Conservation (phyloP, 2,329 filamentous ascomycete genomes). For the Celoporthe dispersa region DNA sequence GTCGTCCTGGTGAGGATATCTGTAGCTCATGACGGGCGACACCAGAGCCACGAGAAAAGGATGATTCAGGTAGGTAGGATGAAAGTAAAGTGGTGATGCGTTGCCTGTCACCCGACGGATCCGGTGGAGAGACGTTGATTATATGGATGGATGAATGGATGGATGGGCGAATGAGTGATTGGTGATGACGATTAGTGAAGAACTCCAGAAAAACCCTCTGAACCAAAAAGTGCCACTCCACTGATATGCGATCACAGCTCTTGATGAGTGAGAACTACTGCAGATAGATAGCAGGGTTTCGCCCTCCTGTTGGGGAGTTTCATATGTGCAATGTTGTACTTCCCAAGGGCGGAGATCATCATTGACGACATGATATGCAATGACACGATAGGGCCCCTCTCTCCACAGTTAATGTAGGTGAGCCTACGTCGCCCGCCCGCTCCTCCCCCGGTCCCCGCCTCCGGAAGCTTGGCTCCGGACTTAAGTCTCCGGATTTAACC, state of each 20-base stretch:
- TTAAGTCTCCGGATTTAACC: slow-evolving; percentile 22
- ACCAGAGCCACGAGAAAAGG: not conserved
- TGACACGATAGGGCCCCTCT: slow-evolving; percentile 9
- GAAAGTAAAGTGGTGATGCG: not conserved
- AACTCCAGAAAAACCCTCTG: not conserved
- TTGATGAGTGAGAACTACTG: not conserved
- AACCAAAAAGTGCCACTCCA: not conserved
- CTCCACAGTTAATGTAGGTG: not conserved
- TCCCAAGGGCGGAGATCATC: slow-evolving; percentile 3
- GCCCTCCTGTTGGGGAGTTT: not conserved
- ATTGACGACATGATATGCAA: slow-evolving; percentile 29
- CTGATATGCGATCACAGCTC: not conserved
- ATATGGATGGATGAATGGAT: not conserved
- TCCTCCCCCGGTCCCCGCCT: not conserved
- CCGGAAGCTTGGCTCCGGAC: slow-evolving; percentile 11
- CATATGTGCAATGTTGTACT: not conserved
- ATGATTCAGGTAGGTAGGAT: not conserved
- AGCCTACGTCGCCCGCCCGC: not conserved
- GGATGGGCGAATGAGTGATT: no score
- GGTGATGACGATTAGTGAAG: not conserved
- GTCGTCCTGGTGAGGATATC: slow-evolving; percentile 28
- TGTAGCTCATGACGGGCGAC: slow-evolving; percentile 25
- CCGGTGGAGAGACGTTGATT: slow-evolving; percentile 13
- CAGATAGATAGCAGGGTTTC: not conserved
- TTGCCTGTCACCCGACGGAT: not conserved